These are phyloP conservation scores for Geranium incanum DNA, from an alignment of 441 rosid species.

Conservation along the genomic window DNA sequence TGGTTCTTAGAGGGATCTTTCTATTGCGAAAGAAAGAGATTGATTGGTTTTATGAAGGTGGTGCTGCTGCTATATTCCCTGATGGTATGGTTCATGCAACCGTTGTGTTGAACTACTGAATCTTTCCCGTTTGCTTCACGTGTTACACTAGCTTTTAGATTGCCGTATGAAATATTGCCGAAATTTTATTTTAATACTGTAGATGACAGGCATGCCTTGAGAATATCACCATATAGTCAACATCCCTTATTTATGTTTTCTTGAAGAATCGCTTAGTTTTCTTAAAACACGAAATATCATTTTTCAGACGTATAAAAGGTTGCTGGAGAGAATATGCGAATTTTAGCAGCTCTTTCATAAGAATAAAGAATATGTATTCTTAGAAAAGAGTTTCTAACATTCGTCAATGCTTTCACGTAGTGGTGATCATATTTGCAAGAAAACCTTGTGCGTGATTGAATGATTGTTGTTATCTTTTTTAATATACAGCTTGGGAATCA, in stretches of 20 bases:
- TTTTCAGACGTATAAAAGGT: not conserved
- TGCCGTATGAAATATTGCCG: not conserved
- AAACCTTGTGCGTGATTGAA: constrained; percentile 7
- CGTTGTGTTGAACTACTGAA: constrained; percentile 14
- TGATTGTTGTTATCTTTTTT: constrained; percentile 14
- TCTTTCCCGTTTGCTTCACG: not conserved
- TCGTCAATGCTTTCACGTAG: not conserved
- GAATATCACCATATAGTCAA: too few species aligned
- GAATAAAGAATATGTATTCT: not conserved
- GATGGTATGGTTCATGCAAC: constrained; percentile 50
- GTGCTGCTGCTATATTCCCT: constrained; percentile 89
- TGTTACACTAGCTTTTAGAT: not conserved
- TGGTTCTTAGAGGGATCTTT: constrained; percentile 89
- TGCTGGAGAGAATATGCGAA: not conserved
- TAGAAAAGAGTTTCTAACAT: too few species aligned
- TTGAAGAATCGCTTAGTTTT: too few species aligned
- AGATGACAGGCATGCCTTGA: not conserved
- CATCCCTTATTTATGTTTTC: too few species aligned
- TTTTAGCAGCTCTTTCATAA: too few species aligned
- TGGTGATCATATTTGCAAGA: constrained; percentile 8
- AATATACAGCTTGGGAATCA: constrained; percentile 71
- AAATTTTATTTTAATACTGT: not conserved
- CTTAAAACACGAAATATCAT: too few species aligned
- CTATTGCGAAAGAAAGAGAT: constrained; percentile 88
- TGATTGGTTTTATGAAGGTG: constrained; percentile 94